Percentiles rank a stretch among this genome's conserved stretches.
Conservation (phyloP, 495 filamentous ascomycete species). For the Aspergillus olivimuriae region DNA sequence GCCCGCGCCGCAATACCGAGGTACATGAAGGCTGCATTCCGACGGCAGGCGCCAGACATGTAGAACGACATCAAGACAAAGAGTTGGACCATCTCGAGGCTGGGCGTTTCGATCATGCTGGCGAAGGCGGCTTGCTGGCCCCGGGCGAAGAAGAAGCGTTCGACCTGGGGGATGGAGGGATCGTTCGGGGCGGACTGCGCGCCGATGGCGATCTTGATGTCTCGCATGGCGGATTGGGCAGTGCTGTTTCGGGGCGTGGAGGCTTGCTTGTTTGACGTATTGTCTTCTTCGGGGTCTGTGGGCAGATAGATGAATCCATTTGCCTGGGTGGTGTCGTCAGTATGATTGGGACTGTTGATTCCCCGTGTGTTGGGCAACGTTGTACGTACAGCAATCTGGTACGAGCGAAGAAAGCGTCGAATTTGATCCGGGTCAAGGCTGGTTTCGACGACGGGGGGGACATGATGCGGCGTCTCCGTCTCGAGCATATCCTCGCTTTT, state of each 20-base stretch:
- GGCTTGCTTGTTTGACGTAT: conserved; percentile 5
- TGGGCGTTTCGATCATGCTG: conserved; percentile 38
- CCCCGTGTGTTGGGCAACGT: too few species aligned
- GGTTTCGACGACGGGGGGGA: conserved; percentile 18
- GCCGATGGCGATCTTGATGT: conserved; percentile 39
- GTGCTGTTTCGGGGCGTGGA: conserved; percentile 10
- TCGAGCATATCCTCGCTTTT: conserved; percentile 39
- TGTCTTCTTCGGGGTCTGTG: conserved; percentile 12
- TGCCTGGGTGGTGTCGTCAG: too few species aligned
- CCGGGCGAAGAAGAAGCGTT: conserved; percentile 32
- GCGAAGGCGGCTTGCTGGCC: conserved; percentile 30
- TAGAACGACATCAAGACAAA: conserved; percentile 43
- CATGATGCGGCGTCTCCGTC: conserved; percentile 28
- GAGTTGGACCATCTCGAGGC: conserved; percentile 30
- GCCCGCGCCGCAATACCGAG: conserved; percentile 39
- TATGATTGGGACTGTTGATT: too few species aligned
- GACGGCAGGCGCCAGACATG: conserved; percentile 41
- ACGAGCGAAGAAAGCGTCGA: conserved; percentile 21
- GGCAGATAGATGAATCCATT: conserved; percentile 28
- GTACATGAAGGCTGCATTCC: conserved; percentile 46
- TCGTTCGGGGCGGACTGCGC: conserved; percentile 30
- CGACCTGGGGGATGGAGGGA: conserved; percentile 14
- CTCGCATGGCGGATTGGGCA: conserved; percentile 24
- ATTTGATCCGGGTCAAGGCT: conserved; percentile 16
- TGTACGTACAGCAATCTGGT: conserved; percentile 23